Percentiles rank a stretch among this genome's conserved stretches.
phyloP scores from a whole-genome alignment of 2,329 filamentous ascomycete species.

The Rutstroemia sp. region DNA sequence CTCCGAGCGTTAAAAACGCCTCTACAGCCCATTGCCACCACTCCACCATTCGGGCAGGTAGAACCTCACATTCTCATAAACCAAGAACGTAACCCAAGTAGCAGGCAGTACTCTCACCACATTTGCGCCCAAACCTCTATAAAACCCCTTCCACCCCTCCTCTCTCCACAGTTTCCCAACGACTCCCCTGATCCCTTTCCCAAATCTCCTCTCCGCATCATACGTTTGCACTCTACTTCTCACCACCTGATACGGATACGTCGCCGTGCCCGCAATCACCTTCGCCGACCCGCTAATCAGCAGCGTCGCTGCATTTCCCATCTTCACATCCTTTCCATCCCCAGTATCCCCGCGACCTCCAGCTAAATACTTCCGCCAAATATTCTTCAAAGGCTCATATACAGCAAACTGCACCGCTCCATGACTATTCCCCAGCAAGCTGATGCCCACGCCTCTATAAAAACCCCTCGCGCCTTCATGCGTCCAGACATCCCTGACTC shows the following conservation, averaged over 20 bases:
- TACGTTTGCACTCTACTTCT: slow-evolving; percentile 85
- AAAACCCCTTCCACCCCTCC: slow-evolving; percentile 79
- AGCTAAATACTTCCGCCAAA: slow-evolving; percentile 45
- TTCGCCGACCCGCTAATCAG: slow-evolving; percentile 74
- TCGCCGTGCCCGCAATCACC: slow-evolving; percentile 78
- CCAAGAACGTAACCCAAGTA: slow-evolving; percentile 93
- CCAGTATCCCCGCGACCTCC: slow-evolving; percentile 13
- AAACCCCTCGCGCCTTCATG: slow-evolving; percentile 73
- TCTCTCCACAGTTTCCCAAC: slow-evolving; percentile 65
- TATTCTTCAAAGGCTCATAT: slow-evolving; percentile 64
- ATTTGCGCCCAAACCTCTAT: slow-evolving; percentile 83
- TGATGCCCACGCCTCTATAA: slow-evolving; percentile 79
- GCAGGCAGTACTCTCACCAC: slow-evolving; percentile 87
- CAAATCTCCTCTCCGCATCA: slow-evolving; percentile 68
- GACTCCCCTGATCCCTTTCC: slow-evolving; percentile 62
- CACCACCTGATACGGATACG: slow-evolving; percentile 93
- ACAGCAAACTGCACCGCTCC: slow-evolving; percentile 94
- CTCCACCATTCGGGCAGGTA: slow-evolving; percentile 45
- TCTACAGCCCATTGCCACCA: neutral
- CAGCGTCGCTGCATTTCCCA: slow-evolving; percentile 51
- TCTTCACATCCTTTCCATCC: slow-evolving; percentile 22
- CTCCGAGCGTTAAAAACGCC: too few species aligned
- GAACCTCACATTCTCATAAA: slow-evolving; percentile 88
- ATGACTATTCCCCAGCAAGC: slow-evolving; percentile 80
- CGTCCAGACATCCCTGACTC: slow-evolving; percentile 56